Evolutionary conservation across 805 yeast species (phyloP), one percentile per base, ranked within the genome.

Genomic region (Teunomyces stri): DNA sequence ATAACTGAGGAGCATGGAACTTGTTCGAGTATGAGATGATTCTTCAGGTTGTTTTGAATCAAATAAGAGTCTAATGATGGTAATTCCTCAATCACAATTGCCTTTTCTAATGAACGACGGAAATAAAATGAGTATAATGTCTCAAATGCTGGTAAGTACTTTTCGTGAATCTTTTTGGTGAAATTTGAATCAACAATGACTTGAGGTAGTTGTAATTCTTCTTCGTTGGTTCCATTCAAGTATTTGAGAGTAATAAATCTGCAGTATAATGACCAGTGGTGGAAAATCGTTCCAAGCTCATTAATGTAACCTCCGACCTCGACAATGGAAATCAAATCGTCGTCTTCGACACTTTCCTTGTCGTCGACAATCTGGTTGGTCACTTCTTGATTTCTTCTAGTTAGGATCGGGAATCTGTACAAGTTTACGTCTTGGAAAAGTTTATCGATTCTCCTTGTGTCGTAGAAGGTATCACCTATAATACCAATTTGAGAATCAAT

Each of bases 401-500:
- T 48, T 11, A 72, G 54, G 2, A 59, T 49, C 1, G 68, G 68
- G 51, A 68, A 72, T 7, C 52, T 51, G 61, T 88, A 87, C 16
- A 69, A 60, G 18, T 72, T 68, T 42, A 85, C 73, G 20, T 84
- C 88, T 46, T 75, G 74, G 20, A 87, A 55, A 6, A 77, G 60
- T 50, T 79, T 74, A 25, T 76, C 82, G 3, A 90, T 58, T 22
- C 83, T 73, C 52, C 88, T 77, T 25, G 80, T 76, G 55, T 91
- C 97, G 69, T 84, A 79, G 58, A 88, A 89, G 0, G 94, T 87
- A 63, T 92, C 98, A 46, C 87, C 74, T 3, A 94, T 87, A 38
- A 94, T 72, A 0, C 96, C 95, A 21, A 92, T 85, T 60, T 94
- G 99, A n/a, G 91, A 75, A 60, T 94, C 99, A 27, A 94, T 84